phyloP scores from a whole-genome alignment of 202 grass and related monocot species.

The Panicum virgatum region DNA sequence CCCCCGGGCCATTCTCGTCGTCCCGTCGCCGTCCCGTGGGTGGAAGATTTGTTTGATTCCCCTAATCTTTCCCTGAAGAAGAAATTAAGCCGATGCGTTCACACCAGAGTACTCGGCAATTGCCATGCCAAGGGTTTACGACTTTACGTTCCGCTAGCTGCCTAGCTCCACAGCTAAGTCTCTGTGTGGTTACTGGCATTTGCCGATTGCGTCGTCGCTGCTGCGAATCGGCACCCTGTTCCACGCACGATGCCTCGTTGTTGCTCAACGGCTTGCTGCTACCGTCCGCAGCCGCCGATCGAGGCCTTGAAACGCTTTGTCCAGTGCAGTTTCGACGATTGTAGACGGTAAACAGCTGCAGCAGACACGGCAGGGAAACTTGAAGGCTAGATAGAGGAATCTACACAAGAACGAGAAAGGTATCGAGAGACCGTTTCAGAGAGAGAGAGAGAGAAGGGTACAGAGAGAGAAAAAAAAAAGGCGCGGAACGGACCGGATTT shows the following conservation, averaged over 20 bases:
- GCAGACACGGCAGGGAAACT: neutral
- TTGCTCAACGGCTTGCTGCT: no score
- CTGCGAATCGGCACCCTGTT: neutral
- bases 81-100: neutral
- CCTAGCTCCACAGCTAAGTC: neutral
- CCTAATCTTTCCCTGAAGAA: neutral
- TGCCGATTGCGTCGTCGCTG: neutral
- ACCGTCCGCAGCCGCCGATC: no score
- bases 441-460: no score
- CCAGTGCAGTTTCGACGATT: no score
- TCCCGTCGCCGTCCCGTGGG: neutral
- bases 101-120: neutral
- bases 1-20: neutral
- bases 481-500: no score
- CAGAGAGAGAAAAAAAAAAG: no score
- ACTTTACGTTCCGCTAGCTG: neutral
- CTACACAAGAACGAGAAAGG: neutral
- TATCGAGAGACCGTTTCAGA: no score
- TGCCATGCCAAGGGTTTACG: neutral
- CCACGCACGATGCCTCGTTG: no score
- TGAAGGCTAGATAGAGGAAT: constrained; percentile 17
- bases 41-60: no score
- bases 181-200: neutral
- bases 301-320: no score
- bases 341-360: no score